Base-by-base conservation (phyloP, 2,329 filamentous ascomycete species). In the Xylaria sp. region DNA sequence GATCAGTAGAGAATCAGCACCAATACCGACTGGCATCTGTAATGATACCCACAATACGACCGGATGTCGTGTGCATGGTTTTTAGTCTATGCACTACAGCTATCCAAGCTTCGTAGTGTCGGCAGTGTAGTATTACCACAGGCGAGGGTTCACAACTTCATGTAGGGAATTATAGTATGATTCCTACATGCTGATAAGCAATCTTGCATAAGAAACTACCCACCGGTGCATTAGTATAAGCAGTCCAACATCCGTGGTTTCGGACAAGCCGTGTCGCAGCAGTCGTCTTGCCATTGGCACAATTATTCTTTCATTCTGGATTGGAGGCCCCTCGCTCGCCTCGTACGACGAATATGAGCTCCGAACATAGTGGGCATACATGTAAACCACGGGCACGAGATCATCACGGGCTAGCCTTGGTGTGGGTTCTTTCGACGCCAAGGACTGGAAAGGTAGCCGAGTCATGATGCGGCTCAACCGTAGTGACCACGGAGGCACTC, bases 401-500 rank as follows among this genome's bases (percentile, higher is more conserved):
- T 23, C 31, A 31, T 51, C 46, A 31, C 17, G 13, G 46, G 48
- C 13, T 53, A 33, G 15, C 13, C 26, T 28, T 56, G 38, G 56
- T 44, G 49, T 38, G 38, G 36, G 38, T n/a, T 40, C 54, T 44
- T 63, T 26, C 53, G 42, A 28, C 51, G 60, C 51, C 28, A 17
- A 23, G 36, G 26, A 26, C 38, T 56, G 42, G 28, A 11, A 28
- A n/a, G 51, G 42, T n/a, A 26, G 38, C 59, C 59, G 61, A 65
- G 53, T 59, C 68, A 53, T 64, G 56, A 63, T 71, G 68, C 68
- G 69, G 69, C 69, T 71, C 69, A 68, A 59, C 59, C 63, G 66
- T 26, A 48, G 46, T 40, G 44, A 44, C 31, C 17, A 56, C 62
- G 66, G 68, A 40, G 44, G 23, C 31, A 48, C 63, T 71, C 69